Base-by-base conservation (phyloP, 345 rosid species). In the Aquilaria sinensis region DNA sequence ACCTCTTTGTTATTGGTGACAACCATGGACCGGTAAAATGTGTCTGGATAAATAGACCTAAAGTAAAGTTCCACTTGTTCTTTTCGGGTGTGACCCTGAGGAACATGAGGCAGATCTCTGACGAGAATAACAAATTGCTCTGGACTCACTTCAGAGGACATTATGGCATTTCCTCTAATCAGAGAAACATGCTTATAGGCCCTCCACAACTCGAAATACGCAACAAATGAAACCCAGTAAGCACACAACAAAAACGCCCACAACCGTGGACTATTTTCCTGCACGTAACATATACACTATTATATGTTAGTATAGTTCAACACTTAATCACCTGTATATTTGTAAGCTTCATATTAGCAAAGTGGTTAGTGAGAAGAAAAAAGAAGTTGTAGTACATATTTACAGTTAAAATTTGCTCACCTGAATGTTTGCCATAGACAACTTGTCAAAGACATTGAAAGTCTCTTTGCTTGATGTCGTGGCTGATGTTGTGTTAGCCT, bases 121-220 rank as follows among this genome's bases (percentile, higher is more conserved):
- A 90, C 94, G 31, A 93, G 84, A 80, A 84, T 68, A 61, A 86
- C 93, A 66, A 85, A 93, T 50, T 93, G 97, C 81, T 90, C 94
- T 0, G 96, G 71, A 61, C 58, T 80, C 57, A 74, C 78, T 56
- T 84, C 85, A 0, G 92, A 71, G 52, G 86, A 69, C 90, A 84
- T 83, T 10, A 90, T 62, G 56, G 97, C 96, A 56, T 73, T 64
- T 33, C 84, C 92, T 78, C 97, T 86, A 72, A 93, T 67, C 23
- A 48, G 56, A 62, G 90, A 67, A 47, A 87, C 97, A 67, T 88
- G 98, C 30, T 76, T 74, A 58, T 93, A 90, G 14, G 96, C 97
- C 72, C 77, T 93, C 96, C 96, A 93, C 30, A 84, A 56, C 58
- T 87, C 53, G 81, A 57, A 80, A 73, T 84, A 93, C 60, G 96